A percentile compares a stretch with the other conserved stretches of the same genome.
Evolutionary conservation across 192 early-diverging fungal genomes (phyloP).

Genomic region (Chytriomyces hyalinus): DNA sequence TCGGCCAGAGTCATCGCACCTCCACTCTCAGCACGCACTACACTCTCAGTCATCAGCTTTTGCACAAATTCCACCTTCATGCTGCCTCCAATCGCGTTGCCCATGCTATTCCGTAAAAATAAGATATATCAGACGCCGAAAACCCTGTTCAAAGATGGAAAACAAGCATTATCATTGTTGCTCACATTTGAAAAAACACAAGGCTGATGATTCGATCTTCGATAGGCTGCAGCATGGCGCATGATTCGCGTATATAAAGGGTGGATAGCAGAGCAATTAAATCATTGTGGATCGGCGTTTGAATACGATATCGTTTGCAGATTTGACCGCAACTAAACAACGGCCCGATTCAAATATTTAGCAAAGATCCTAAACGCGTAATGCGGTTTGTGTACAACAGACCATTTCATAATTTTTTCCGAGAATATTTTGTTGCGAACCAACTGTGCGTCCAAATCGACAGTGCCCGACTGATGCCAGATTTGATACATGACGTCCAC

Average conservation of each 20-base stretch:
- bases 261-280: slow-evolving; percentile 6
- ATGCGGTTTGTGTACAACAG: background rate
- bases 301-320: slow-evolving; percentile 1
- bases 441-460: slow-evolving; percentile 13
- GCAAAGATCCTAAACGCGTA: background rate
- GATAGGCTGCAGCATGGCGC: background rate
- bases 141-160: no score
- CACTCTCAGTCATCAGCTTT: background rate
- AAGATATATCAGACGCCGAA: no score
- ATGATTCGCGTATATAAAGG: background rate
- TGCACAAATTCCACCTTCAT: background rate
- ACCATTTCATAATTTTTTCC: slow-evolving; percentile 16
- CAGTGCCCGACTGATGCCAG: background rate
- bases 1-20: background rate
- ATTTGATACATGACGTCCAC: background rate
- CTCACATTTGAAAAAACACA: background rate
- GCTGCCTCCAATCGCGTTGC: background rate
- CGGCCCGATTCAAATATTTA: background rate
- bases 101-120: slow-evolving; percentile 1
- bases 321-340: background rate
- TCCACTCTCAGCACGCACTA: slow-evolving; percentile 2
- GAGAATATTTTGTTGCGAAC: slow-evolving; percentile 8
- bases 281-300: background rate
- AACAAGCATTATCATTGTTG: no score
- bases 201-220: slow-evolving; percentile 10